Base-by-base conservation (phyloP, 2,329 filamentous ascomycete genomes). In the Daldinia sp. region DNA sequence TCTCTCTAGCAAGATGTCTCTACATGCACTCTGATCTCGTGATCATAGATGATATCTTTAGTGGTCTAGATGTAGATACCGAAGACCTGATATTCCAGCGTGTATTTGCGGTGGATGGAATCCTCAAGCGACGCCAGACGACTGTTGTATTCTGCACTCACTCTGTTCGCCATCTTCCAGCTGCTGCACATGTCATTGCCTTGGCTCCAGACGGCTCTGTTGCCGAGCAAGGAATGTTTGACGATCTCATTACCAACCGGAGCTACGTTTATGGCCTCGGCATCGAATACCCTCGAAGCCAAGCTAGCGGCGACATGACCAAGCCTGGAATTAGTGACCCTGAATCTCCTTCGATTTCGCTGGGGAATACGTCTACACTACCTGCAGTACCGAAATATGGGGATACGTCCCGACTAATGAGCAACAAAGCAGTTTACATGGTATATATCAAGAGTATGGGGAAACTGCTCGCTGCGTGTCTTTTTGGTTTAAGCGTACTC, bases 141-240 rank as follows among this genome's bases (percentile, higher is more conserved):
- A 75, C 73, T 0, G 70, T 73, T 13, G 48, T 80, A 0, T 67
- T 80, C 13, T 80, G 77, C 64, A 81, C 78, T 0, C 77, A 81
- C 61, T 77, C 75, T 2, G 70, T 80, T 17, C 68, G 73, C 3
- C 75, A 77, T 57, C 67, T 83, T 0, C 77, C 79, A 0, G 70
- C 73, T 0, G 79, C 81, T 1, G 77, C 83, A 43, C 78, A 82
- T 30, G 79, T 85, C 6, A 78, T 85, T 35, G 80, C 78, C 0
- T 76, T 86, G 0, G 77, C 76, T 0, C 32, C 67, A 0, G 71
- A 77, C 2, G 80, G 81, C 0, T 74, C 67, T 1, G 68, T 84
- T 1, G 70, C 79, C 0, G 81, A 85, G 29, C 77, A 84, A 64
- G 79, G 79, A 2, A 74, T 68, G 0, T 83, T 80, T 43, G 51